These are phyloP conservation scores for Hortaea werneckii DNA, from an alignment of 2,329 filamentous ascomycete genomes.

Conservation along the genomic window DNA sequence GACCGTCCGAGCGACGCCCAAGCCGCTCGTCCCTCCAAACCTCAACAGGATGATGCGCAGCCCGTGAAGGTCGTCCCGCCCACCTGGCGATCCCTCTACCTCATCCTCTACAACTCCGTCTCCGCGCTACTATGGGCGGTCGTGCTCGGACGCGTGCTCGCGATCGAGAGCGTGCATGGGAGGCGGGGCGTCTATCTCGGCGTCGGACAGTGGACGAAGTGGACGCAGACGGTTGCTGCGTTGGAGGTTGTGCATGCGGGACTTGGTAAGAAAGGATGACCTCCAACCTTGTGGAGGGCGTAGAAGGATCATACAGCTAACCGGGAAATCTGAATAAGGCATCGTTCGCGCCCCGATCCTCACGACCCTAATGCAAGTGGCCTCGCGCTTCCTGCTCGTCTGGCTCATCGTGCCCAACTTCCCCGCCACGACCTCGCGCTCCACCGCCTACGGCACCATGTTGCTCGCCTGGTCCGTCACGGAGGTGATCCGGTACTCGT, in stretches of 20 bases:
- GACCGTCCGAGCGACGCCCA: slow-evolving; percentile 18
- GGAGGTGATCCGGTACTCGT: slow-evolving; percentile 87
- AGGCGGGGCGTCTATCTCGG: slow-evolving; percentile 50
- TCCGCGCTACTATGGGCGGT: slow-evolving; percentile 69
- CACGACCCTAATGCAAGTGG: slow-evolving; percentile 85
- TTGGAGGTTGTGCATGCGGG: slow-evolving; percentile 78
- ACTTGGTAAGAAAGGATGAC: slow-evolving; percentile 44
- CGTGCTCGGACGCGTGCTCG: slow-evolving; percentile 59
- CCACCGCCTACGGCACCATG: slow-evolving; percentile 62
- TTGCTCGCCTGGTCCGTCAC: slow-evolving; percentile 80
- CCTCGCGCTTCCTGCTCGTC: slow-evolving; percentile 75
- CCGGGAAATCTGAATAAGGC: slow-evolving; percentile 37
- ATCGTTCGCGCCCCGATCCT: slow-evolving; percentile 75
- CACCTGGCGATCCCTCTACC: slow-evolving; percentile 44
- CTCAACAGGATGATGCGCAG: slow-evolving; percentile 1
- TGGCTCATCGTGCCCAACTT: slow-evolving; percentile 74
- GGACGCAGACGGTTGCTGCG: slow-evolving; percentile 73
- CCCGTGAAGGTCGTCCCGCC: slow-evolving; percentile 10
- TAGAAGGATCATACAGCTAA: background rate
- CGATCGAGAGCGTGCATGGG: slow-evolving; percentile 35
- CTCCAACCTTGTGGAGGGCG: background rate
- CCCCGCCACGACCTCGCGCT: slow-evolving; percentile 49
- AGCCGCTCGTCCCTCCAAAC: slow-evolving; percentile 4
- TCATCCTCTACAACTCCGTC: slow-evolving; percentile 74
- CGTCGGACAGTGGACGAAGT: slow-evolving; percentile 58